These are phyloP conservation scores for Podospora conica DNA, from an alignment of 495 filamentous ascomycete genomes.

Conservation along the genomic window DNA sequence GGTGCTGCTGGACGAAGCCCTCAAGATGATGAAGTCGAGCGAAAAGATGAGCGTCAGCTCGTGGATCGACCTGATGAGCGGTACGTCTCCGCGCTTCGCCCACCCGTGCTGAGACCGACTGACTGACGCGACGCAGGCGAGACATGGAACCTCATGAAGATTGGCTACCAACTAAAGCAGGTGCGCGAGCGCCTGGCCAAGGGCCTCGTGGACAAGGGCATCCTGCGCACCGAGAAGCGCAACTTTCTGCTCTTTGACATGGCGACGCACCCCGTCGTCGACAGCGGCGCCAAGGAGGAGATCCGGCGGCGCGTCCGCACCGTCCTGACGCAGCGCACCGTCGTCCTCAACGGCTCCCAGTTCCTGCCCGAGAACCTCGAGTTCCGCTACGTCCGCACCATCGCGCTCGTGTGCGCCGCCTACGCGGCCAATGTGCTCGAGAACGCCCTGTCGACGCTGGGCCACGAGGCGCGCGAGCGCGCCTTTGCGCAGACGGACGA, in stretches of 20 bases:
- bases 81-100: constrained; percentile 48
- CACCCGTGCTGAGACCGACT: background rate
- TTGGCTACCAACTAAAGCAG: constrained; percentile 98
- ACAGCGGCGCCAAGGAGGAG: constrained; percentile 95
- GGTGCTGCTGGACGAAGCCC: constrained; percentile 92
- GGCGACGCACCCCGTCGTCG: constrained; percentile 97
- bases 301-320: constrained; percentile 87
- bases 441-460: constrained; percentile 88
- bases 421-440: constrained; percentile 98
- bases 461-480: constrained; percentile 87
- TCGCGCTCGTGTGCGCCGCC: constrained; percentile 94
- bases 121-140: constrained; percentile 56
- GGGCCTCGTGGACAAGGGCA: constrained; percentile 97
- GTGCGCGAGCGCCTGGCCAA: constrained; percentile 96
- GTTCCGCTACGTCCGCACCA: constrained; percentile 83
- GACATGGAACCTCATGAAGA: constrained; percentile 99
- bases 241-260: constrained; percentile 99
- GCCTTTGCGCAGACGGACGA: constrained; percentile 97
- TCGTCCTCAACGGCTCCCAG: constrained; percentile 73
- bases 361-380: constrained; percentile 93
- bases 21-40: constrained; percentile 99
- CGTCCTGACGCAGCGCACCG: constrained; percentile 86
- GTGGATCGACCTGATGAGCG: constrained; percentile 98
- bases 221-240: constrained; percentile 95
- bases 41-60: constrained; percentile 99